phyloP scores from a whole-genome alignment of 2,329 filamentous ascomycete genomes.

The Colletotrichum gloeosporioides region DNA sequence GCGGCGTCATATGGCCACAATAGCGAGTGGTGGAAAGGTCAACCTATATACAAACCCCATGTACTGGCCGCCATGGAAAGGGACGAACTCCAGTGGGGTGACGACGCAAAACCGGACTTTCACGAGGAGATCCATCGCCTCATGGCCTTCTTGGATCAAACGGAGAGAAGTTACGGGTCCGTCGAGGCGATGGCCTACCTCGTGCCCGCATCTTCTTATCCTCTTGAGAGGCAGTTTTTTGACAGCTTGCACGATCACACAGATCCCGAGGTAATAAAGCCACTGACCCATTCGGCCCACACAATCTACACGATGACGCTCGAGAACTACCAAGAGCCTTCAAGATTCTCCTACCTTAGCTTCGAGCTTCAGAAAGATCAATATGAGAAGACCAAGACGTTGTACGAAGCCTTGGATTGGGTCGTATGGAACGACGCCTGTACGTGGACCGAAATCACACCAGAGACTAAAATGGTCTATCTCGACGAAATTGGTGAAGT shows the following conservation, averaged over 20 bases:
- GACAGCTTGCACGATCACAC: slow-evolving; percentile 37
- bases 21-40: slow-evolving; percentile 67
- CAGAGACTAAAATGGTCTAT: slow-evolving; percentile 45
- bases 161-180: slow-evolving; percentile 65
- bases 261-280: slow-evolving; percentile 26
- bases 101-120: slow-evolving; percentile 41
- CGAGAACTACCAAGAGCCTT: slow-evolving; percentile 33
- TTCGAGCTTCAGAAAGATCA: slow-evolving; percentile 40
- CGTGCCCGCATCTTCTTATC: slow-evolving; percentile 35
- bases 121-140: slow-evolving; percentile 64
- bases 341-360: slow-evolving; percentile 47
- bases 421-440: slow-evolving; percentile 53
- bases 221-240: slow-evolving; percentile 50
- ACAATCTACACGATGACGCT: slow-evolving; percentile 33
- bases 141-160: slow-evolving; percentile 67
- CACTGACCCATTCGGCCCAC: slow-evolving; percentile 33
- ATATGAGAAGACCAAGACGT: slow-evolving; percentile 43
- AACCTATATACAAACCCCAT: slow-evolving; percentile 49
- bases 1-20: slow-evolving; percentile 59
- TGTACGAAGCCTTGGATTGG: slow-evolving; percentile 55
- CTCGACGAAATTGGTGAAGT: slow-evolving; percentile 56
- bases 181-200: slow-evolving; percentile 51
- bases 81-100: slow-evolving; percentile 34
- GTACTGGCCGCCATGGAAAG: slow-evolving; percentile 37
- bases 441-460: slow-evolving; percentile 36